These are phyloP conservation scores for Wallemia ichthyophaga DNA, from an alignment of 1,284 basidiomycete species.

Conservation along the genomic window DNA sequence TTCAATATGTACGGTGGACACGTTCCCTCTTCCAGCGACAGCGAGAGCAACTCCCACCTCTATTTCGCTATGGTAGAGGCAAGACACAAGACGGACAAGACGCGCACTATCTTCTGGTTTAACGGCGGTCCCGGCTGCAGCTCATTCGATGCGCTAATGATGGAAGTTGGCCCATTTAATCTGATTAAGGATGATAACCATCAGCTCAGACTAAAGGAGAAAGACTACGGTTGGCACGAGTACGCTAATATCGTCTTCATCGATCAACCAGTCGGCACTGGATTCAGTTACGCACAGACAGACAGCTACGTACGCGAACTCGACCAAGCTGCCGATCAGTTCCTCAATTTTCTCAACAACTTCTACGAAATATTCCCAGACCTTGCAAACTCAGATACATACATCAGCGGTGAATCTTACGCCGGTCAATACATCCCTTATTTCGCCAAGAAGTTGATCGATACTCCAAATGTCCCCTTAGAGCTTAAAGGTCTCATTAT, in stretches of 20 bases:
- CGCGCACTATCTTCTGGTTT: constrained; percentile 56
- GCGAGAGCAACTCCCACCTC: constrained; percentile 31
- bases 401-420: constrained; percentile 71
- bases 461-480: constrained; percentile 25
- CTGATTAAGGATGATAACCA: constrained; percentile 30
- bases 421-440: constrained; percentile 99
- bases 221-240: constrained; percentile 76
- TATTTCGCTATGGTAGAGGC: constrained; percentile 81
- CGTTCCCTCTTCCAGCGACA: constrained; percentile 7
- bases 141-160: constrained; percentile 86
- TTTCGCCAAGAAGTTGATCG: constrained; percentile 39
- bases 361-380: constrained; percentile 82
- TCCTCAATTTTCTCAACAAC: constrained; percentile 54
- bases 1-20: constrained; percentile 12
- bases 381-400: constrained; percentile 51
- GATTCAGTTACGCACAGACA: constrained; percentile 64
- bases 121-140: constrained; percentile 75
- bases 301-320: constrained; percentile 56
- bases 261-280: constrained; percentile 88
- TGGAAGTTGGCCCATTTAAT: constrained; percentile 75
- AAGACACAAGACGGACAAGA: constrained; percentile 51
- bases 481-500: constrained; percentile 44
- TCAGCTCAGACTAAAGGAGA: constrained; percentile 40
- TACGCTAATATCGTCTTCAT: constrained; percentile 88
- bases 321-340: constrained; percentile 41